These are phyloP conservation scores for Magnaporthales sp. DNA, from an alignment of 2,329 filamentous ascomycete species.

Conservation along the genomic window DNA sequence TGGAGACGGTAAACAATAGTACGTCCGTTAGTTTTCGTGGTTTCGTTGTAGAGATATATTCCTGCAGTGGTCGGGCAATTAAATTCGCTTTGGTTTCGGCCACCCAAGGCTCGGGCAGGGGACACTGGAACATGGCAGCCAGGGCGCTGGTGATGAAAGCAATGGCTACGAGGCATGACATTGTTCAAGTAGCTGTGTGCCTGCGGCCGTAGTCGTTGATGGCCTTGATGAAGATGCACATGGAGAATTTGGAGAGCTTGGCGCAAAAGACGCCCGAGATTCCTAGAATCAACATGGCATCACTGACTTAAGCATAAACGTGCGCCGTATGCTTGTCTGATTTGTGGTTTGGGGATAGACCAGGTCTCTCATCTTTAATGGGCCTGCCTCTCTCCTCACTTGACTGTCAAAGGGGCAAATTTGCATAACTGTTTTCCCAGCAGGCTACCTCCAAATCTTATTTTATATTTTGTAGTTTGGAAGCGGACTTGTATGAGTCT, in stretches of 20 bases:
- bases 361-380: no score
- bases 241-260: neutral
- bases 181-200: neutral
- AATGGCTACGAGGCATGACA: neutral
- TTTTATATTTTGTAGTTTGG: no score
- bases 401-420: no score
- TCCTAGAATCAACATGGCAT: neutral
- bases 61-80: conserved; percentile 7
- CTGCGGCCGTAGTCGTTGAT: neutral
- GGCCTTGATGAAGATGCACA: neutral
- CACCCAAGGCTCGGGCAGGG: conserved; percentile 20
- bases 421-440: no score
- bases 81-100: neutral
- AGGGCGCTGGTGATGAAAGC: conserved; percentile 23
- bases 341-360: no score
- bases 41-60: conserved; percentile 9
- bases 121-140: conserved; percentile 30
- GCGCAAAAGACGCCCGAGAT: neutral
- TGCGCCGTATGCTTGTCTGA: no score
- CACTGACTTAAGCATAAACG: no score
- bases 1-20: conserved; percentile 8
- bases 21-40: conserved; percentile 11
- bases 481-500: no score
- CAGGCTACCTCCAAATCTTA: no score
- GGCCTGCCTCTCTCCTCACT: no score